Base-by-base conservation (phyloP, 2,329 filamentous ascomycete species). In the Colletotrichum incanum region DNA sequence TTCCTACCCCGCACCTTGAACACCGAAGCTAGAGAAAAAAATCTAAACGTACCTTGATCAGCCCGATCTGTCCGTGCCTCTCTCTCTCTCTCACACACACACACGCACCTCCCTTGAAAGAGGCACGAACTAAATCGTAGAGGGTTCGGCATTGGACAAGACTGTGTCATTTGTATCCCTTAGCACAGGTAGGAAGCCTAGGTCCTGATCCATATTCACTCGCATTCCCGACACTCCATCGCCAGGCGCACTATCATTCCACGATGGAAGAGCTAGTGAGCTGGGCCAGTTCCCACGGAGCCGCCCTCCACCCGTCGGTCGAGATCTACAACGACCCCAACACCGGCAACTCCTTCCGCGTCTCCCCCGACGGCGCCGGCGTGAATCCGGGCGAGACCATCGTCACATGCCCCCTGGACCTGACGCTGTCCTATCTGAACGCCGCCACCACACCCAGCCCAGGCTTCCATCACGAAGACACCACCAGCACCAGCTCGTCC, bases 351-450 rank as follows among this genome's bases (percentile, higher is more conserved):
- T 91, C 89, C 2, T 86, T 92, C 74, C 85, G 87, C 43, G 86
- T 88, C 74, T 84, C 80, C 58, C 78, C 80, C 45, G 75, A 76
- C 16, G 77, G 79, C 37, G 47, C 73, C 34, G 63, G 39, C 1
- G 73, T 86, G 45, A 68, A 76, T 2, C 74, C 81, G 1, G 82
- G 80, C 26, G 86, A 86, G 41, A 78, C 80, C 34, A 82, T 91
- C 50, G 87, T 90, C 73, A 82, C 80, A 41, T 87, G 90, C 50
- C 87, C 89, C 16, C 80, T 87, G n/a, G 74, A 79, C 5, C 84
- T 87, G 16, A 87, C 87, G 0, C 84, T 92, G 7, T 92, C 90
- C 0, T 92, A 87, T 76, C 81, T 91, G 65, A 89, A 92, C 76
- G 86, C 87, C 34, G 77, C 88, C 9, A 76, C 82, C 2, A 74